Conservation (phyloP, 2,329 filamentous ascomycete species). For the Penicillium palitans region DNA sequence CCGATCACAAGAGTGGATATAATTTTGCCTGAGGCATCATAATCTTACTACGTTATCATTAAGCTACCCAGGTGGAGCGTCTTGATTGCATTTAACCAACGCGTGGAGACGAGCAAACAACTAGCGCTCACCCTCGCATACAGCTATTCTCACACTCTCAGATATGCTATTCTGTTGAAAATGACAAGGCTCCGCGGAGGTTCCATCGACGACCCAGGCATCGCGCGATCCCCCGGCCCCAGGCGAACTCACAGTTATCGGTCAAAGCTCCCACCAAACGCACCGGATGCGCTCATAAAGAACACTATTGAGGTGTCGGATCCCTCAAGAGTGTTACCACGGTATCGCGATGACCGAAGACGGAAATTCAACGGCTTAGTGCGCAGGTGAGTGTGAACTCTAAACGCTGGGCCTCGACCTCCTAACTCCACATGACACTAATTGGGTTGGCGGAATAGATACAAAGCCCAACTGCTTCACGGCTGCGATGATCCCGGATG, state of each 20-base stretch:
- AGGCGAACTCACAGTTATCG: conserved; percentile 34
- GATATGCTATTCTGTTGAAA: conserved; percentile 32
- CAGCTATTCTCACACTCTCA: conserved; percentile 4
- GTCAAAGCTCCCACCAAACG: conserved; percentile 44
- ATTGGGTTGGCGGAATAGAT: conserved; percentile 51
- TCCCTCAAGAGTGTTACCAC: conserved; percentile 38
- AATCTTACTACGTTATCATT: conserved; percentile 27
- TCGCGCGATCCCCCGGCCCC: conserved; percentile 27
- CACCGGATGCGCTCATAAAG: conserved; percentile 40
- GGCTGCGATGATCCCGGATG: conserved; percentile 73
- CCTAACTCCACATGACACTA: conserved; percentile 4
- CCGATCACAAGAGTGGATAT: background rate
- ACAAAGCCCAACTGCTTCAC: conserved; percentile 76
- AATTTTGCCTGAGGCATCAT: conserved; percentile 18
- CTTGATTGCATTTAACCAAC: conserved; percentile 4
- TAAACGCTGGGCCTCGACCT: background rate
- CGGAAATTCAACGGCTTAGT: conserved; percentile 60
- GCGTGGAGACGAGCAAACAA: background rate
- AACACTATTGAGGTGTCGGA: conserved; percentile 44
- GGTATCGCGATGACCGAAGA: conserved; percentile 43
- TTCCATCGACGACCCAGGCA: conserved; percentile 36
- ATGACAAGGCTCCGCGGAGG: conserved; percentile 48
- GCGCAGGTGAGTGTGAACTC: conserved; percentile 56
- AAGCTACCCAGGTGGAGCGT: conserved; percentile 9
- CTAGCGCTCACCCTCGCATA: background rate